Evolutionary conservation across 2,329 filamentous ascomycete genomes (phyloP).

Genomic region (Lachnellula cervina): DNA sequence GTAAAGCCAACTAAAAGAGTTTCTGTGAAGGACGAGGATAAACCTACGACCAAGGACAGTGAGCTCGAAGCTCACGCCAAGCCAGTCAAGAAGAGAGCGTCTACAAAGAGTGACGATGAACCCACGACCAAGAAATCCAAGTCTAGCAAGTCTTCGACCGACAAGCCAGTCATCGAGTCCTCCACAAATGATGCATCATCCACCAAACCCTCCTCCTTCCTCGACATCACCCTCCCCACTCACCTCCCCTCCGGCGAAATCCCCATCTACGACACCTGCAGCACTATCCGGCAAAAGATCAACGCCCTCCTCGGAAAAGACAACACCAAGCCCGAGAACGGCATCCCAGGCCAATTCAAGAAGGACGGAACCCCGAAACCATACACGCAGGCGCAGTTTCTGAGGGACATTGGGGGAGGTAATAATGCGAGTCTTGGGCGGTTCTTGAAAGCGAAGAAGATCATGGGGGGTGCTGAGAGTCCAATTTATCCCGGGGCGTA

Average conservation of each 20-base stretch:
- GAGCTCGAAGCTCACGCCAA: background rate
- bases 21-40: background rate
- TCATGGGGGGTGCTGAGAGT: conserved; percentile 16
- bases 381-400: conserved; percentile 12
- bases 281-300: conserved; percentile 12
- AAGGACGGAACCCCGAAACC: conserved; percentile 14
- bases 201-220: conserved; percentile 5
- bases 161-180: background rate
- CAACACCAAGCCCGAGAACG: conserved; percentile 12
- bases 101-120: background rate
- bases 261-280: conserved; percentile 14
- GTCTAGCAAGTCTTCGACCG: background rate
- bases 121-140: background rate
- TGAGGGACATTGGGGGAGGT: conserved; percentile 2
- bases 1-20: background rate
- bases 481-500: conserved; percentile 13
- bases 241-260: background rate
- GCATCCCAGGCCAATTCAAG: conserved; percentile 7
- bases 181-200: background rate
- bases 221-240: conserved; percentile 6
- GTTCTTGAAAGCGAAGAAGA: conserved; percentile 13
- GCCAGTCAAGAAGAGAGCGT: background rate
- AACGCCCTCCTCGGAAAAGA: conserved; percentile 12
- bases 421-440: background rate
- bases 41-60: background rate